Evolutionary conservation across 768 basidiomycete genomes (phyloP), one percentile per base, ranked within the genome.

Genomic region (Cubamyces lactineus): DNA sequence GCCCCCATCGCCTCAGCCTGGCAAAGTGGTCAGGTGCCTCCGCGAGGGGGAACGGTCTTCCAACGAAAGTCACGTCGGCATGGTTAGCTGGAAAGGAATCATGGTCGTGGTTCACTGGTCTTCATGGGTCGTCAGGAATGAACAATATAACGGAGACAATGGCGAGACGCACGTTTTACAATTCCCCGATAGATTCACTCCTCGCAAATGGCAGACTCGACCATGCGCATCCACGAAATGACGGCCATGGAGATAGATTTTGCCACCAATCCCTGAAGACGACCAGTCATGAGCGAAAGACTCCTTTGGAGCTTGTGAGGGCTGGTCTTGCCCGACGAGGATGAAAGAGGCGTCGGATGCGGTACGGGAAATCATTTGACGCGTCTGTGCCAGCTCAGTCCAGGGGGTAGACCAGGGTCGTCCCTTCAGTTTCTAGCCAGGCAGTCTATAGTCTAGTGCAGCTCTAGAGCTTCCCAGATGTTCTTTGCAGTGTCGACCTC

Each of bases 1-100:
- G 75, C 0, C 95, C 94, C 95, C 93, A 96, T 73, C 92, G 78
- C 47, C 91, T 78, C 40, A 96, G 75, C 50, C 94, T 79, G 5
- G 88, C 79, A 70, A 94, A 87, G 68, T 95, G 93, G 57, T 91
- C 87, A 30, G 84, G 89, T 0, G 96, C 96, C 64, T 98, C 91
- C 47, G 88, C 85, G 2, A 98, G 77, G 11, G 96, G 90, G 72
- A 98, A 98, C 0, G 97, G 97, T 19, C 94, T 79, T 12, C 91
- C 91, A 24, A 96, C 89, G 72, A 98, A 99, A 0, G 89, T 92
- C 2, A 94, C 86, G 1, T 77, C 73, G 50, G 83, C 77, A 56
- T 84, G 84, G 40, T 85, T 80, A 2, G 81, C 80, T 45, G 90
- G 92, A 67, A 93, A 94, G 2, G 78, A 75, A 57, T 81, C 81